A percentile compares a stretch with the other conserved stretches of the same genome.
Evolutionary conservation across 306 rosid genomes (phyloP).

Genomic region (Acacia melanoxylon): DNA sequence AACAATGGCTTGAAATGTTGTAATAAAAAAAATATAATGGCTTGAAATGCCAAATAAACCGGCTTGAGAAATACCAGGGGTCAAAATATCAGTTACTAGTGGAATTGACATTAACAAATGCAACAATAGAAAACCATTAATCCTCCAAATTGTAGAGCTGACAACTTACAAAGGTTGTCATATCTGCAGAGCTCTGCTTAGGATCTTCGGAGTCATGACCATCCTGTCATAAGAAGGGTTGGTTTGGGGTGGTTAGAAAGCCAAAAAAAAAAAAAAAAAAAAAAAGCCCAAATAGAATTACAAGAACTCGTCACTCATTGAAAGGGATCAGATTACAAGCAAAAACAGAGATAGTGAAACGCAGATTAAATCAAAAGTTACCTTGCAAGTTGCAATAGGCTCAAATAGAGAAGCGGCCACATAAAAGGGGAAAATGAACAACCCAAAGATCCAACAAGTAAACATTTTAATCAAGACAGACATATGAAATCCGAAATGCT

Average conservation of each 20-base stretch:
- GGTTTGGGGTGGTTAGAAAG: not conserved
- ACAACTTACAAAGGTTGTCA: slow-evolving; percentile 91
- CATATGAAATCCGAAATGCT: not conserved
- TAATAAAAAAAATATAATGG: too few species aligned
- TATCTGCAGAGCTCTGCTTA: slow-evolving; percentile 90
- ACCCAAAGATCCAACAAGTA: not conserved
- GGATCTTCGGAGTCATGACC: slow-evolving; percentile 78
- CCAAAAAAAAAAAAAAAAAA: not conserved
- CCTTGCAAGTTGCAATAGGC: not conserved
- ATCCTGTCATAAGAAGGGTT: slow-evolving; percentile 48
- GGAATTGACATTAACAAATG: slow-evolving; percentile 2
- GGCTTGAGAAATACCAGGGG: not conserved
- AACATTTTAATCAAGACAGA: not conserved
- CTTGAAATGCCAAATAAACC: slow-evolving; percentile 4
- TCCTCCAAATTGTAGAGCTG: not conserved
- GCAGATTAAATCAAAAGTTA: not conserved
- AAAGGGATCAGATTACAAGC: not conserved
- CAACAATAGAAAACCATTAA: slow-evolving; percentile 1
- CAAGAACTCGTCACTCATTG: not conserved
- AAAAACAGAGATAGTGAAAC: not conserved
- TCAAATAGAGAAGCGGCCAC: too few species aligned
- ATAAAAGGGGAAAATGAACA: not conserved
- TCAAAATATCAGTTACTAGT: not conserved
- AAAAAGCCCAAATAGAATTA: not conserved
- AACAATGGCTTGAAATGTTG: too few species aligned